Evolutionary conservation across 805 yeast genomes (phyloP).

Genomic region (Candida manassasensis): DNA sequence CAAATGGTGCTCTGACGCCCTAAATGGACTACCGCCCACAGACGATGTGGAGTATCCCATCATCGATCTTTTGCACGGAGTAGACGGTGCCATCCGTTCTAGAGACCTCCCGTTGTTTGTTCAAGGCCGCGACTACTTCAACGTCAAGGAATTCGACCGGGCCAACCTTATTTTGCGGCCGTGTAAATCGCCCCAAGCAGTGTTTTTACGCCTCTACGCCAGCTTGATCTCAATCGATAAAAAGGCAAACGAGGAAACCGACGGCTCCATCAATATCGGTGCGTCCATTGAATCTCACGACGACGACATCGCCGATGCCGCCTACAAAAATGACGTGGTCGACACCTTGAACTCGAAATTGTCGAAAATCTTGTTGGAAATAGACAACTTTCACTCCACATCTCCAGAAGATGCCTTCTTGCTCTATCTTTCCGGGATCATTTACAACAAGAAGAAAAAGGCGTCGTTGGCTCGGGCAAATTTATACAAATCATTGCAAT

Average conservation of each 20-base stretch:
- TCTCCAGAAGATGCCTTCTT: constrained; percentile 52
- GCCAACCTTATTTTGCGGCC: constrained; percentile 56
- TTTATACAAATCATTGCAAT: constrained; percentile 55
- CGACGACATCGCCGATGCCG: constrained; percentile 20
- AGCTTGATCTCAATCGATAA: constrained; percentile 75
- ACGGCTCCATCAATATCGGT: constrained; percentile 52
- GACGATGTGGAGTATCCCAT: not conserved
- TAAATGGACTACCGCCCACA: constrained; percentile 47
- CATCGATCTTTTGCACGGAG: constrained; percentile 26
- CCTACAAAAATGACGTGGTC: constrained; percentile 4
- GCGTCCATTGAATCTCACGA: constrained; percentile 9
- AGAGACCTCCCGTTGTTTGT: constrained; percentile 24
- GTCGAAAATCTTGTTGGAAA: constrained; percentile 35
- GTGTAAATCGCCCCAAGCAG: constrained; percentile 46
- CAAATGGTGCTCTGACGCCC: constrained; percentile 82
- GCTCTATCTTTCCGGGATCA: constrained; percentile 66
- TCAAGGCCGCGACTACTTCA: constrained; percentile 71
- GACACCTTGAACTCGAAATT: constrained; percentile 22
- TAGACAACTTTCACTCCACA: constrained; percentile 26
- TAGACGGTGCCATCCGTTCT: constrained; percentile 31
- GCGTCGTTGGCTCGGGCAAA: constrained; percentile 54
- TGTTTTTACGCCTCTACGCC: constrained; percentile 66
- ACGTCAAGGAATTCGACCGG: constrained; percentile 79
- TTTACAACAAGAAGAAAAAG: constrained; percentile 60
- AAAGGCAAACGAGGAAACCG: constrained; percentile 62